Conservation (phyloP, 305 asterid genomes). For the Fraxinus albicans region DNA sequence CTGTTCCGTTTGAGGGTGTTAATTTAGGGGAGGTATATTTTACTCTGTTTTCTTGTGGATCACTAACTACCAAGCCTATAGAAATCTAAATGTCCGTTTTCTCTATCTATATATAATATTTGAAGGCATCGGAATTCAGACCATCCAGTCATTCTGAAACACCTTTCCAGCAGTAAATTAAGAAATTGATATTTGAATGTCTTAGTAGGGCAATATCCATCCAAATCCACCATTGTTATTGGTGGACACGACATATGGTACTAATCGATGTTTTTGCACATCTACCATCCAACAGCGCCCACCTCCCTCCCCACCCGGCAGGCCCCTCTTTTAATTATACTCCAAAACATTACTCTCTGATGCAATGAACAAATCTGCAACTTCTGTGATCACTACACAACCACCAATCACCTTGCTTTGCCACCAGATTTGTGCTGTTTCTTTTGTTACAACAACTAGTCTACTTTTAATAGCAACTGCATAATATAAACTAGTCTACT, state of each 20-base stretch:
- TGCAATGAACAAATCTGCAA: background rate
- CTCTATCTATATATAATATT: background rate
- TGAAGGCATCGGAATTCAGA: background rate
- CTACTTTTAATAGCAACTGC: background rate
- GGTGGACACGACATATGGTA: background rate
- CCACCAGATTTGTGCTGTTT: background rate
- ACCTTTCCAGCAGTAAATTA: background rate
- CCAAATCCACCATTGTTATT: background rate
- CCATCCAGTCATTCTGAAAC: background rate
- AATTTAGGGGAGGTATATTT: constrained; percentile 81
- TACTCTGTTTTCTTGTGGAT: background rate
- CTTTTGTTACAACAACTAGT: background rate
- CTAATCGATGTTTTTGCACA: background rate
- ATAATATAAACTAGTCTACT: background rate
- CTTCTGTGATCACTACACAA: background rate
- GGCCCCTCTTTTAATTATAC: background rate
- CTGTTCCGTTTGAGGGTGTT: constrained; percentile 87
- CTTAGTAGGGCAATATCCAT: background rate
- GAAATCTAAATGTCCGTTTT: background rate
- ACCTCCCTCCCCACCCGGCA: background rate
- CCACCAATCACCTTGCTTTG: background rate
- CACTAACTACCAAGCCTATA: background rate
- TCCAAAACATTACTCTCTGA: background rate
- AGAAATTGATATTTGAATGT: background rate
- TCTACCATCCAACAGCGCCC: background rate